Evolutionary conservation across 1,284 basidiomycete genomes (phyloP), one percentile per base, ranked within the genome.

Genomic region (Leccinum fuscescens): DNA sequence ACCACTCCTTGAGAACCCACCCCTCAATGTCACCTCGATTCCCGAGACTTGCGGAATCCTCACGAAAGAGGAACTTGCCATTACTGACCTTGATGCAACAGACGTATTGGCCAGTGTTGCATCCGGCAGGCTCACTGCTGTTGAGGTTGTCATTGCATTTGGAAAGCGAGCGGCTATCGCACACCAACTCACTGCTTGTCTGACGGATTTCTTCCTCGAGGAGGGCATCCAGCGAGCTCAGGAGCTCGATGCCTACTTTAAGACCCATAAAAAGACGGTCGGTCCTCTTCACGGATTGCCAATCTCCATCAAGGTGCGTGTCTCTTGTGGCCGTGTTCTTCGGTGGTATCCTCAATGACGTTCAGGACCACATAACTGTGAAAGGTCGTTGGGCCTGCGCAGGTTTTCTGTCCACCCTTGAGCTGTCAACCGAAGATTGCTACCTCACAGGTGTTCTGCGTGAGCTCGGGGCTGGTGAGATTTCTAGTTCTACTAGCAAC

Each of bases 271-370:
- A 1, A 71, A 68, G 58, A 64, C 73, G 4, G 66, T 80, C 2
- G 82, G 82, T 15, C 80, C 81, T 2, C 66, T 84, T 15, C 81
- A 82, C 59, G 83, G 82, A 2, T 65, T 84, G 14, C 82, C 82
- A 0, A 73, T 84, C 44, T 79, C 77, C 11, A 66, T 83, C 57
- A 84, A 84, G 63, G 72, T 68, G 17, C 5, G 55, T 12, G 4
- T 27, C 17, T 20, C 0, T 33, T 22, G 17, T 20, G 3, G 15
- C 17, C 24, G 24, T 49, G 0, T 20, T 31, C 17, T 22, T 22
- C 3, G 0, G 33, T 24, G 6, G 2, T 55, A 24, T 29, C 17
- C 20, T 51, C 11, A 55, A 39, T 53, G 11, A 4, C 8, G 22
- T 29, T 27, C n/a, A 84, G 74, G 82, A 82, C 59, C 76, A 78